phyloP scores from a whole-genome alignment of 2,329 filamentous ascomycete species.

The Elsinoe batatas region DNA sequence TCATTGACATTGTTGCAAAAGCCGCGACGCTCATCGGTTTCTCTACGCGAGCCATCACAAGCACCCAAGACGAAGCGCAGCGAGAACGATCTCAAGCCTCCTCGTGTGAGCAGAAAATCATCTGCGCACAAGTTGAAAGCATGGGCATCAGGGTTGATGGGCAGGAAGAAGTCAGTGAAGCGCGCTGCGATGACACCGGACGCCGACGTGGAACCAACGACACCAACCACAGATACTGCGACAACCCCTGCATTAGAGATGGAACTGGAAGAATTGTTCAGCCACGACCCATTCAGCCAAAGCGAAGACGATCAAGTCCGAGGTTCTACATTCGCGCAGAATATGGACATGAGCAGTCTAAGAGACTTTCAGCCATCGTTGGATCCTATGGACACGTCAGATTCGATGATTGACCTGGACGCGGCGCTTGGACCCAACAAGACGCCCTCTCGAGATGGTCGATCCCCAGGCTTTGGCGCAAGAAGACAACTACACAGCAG shows the following conservation, averaged over 20 bases:
- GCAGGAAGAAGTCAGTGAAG: constrained; percentile 14
- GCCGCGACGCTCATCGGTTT: constrained; percentile 24
- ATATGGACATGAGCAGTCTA: background rate
- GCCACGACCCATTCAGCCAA: constrained; percentile 14
- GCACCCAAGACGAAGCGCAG: constrained; percentile 13
- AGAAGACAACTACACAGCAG: constrained; percentile 69
- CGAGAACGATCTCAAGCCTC: constrained; percentile 9
- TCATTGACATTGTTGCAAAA: constrained; percentile 19
- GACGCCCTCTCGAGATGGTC: constrained; percentile 49
- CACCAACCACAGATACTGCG: background rate
- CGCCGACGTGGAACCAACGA: background rate
- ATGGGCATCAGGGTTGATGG: constrained; percentile 45
- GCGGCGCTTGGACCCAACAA: constrained; percentile 89
- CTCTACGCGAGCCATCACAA: constrained; percentile 22
- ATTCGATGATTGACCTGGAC: constrained; percentile 85
- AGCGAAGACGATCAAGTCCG: constrained; percentile 5
- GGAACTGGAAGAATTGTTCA: constrained; percentile 16
- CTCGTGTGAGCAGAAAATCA: constrained; percentile 17
- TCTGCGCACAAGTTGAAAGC: constrained; percentile 59
- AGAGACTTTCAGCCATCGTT: constrained; percentile 41
- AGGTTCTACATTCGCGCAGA: background rate
- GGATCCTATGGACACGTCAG: constrained; percentile 61
- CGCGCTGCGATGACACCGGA: background rate
- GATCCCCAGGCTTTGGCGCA: constrained; percentile 20
- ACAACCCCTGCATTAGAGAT: constrained; percentile 11